Conservation (phyloP, 306 rosid genomes). For the Mimosa pudica region DNA sequence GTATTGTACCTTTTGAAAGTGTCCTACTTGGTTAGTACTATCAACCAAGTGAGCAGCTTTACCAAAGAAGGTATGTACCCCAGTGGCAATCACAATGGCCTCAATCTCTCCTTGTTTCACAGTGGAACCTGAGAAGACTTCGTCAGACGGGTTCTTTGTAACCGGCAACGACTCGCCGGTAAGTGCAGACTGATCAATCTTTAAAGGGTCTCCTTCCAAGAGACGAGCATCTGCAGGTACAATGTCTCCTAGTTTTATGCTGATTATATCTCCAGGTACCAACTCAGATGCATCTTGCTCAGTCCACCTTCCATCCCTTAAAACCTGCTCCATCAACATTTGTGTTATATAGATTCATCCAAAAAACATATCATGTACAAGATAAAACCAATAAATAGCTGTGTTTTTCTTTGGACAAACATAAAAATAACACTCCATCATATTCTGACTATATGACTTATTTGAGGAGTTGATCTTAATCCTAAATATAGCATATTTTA, state of each 20-base stretch:
- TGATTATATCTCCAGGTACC: constrained; percentile 84
- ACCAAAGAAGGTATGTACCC: constrained; percentile 93
- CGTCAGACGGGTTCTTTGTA: constrained; percentile 57
- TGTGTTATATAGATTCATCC: neutral
- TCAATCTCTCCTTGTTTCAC: constrained; percentile 94
- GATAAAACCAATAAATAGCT: neutral
- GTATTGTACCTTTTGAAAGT: constrained; percentile 74
- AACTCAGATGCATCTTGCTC: constrained; percentile 80
- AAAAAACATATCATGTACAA: neutral
- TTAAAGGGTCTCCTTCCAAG: constrained; percentile 75
- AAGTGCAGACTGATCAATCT: constrained; percentile 89
- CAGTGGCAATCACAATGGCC: constrained; percentile 93
- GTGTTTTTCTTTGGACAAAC: neutral
- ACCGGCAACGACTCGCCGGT: constrained; percentile 88
- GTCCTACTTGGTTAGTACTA: constrained; percentile 76
- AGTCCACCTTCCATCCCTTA: constrained; percentile 86
- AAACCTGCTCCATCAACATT: constrained; percentile 43
- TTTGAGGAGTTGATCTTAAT: too few relatives aligned
- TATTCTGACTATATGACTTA: too few relatives aligned
- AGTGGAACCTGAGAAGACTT: constrained; percentile 88
- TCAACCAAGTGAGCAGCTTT: constrained; percentile 96
- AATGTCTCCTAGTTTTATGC: constrained; percentile 85
- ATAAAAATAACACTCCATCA: too few relatives aligned
- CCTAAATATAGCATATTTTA: too few relatives aligned
- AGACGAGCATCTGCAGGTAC: constrained; percentile 92